Base-by-base conservation (phyloP, 116 monocot genomes). In the Papilionanthe hybrid region DNA sequence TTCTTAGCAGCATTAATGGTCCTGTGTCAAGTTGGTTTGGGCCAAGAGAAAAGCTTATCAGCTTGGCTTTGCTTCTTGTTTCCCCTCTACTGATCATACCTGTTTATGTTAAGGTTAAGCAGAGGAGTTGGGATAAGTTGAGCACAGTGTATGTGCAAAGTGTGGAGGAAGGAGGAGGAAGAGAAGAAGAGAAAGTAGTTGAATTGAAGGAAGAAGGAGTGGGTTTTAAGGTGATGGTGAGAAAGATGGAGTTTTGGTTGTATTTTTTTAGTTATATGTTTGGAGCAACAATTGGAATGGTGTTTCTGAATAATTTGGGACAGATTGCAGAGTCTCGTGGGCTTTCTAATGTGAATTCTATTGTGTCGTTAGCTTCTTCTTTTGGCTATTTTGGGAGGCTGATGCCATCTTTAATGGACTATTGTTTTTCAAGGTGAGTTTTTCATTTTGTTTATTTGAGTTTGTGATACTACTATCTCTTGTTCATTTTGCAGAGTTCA, bases 231-330 rank as follows among this genome's bases (percentile, higher is more conserved):
- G 10, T 28, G 29, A 25, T 91, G 23, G 15, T 89, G 7, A 75
- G 73, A 48, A 89, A 81, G 8, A 15, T 91, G 12, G 91, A 96
- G 45, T 93, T 96, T 48, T 96, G 96, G 96, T 23, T 93, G 17
- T 96, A 96, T 75, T 96, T 87, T 50, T 81, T 87, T 7, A 81
- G 81, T 48, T 96, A 96, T 86, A 83, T 96, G 82, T 91, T 90
- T 79, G 93, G 96, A 41, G 93, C 84, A 0, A 93, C 93, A 1
- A 71, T 96, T 3, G 96, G 93, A 1, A 58, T 93, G 75, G 93
- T 96, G 28, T 96, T 91, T 86, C 72, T 87, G 75, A 96, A 96
- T 83, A 93, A 91, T 80, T 60, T 96, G 49, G 96, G 96, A 1
- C 96, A 93, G 87, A 96, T 96, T 3, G 84, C 90, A 0, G 87